phyloP scores from a whole-genome alignment of 2,329 filamentous ascomycete genomes.

The Alternaria rosae region DNA sequence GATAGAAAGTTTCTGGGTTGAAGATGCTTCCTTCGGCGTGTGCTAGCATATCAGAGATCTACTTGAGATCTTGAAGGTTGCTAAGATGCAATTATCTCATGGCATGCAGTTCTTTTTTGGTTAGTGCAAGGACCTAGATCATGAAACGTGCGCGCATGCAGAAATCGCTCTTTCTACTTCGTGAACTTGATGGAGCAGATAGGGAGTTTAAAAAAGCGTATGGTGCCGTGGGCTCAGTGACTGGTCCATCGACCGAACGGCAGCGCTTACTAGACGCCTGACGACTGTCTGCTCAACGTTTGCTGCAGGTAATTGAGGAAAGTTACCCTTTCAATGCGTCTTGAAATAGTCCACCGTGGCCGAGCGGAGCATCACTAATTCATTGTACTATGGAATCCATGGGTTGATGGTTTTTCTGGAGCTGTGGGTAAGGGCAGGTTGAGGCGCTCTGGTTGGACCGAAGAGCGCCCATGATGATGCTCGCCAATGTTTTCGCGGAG shows the following conservation, averaged over 20 bases:
- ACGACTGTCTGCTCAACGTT: neutral
- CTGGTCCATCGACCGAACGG: neutral
- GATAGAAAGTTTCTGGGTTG: neutral
- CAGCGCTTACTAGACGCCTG: constrained; percentile 8
- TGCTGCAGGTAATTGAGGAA: neutral
- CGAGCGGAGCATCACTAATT: neutral
- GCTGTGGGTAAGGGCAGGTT: neutral
- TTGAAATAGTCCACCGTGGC: neutral
- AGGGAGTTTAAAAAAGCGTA: neutral
- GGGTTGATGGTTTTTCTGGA: neutral
- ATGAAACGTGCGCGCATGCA: neutral
- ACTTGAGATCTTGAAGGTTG: neutral
- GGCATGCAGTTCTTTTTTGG: neutral
- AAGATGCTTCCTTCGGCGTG: neutral
- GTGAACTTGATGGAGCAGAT: neutral
- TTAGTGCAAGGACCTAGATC: neutral
- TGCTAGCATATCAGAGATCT: neutral
- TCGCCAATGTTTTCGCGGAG: neutral
- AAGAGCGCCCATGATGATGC: neutral
- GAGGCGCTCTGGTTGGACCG: neutral
- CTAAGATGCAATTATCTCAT: neutral
- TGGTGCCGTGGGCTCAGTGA: neutral
- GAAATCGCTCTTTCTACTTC: neutral
- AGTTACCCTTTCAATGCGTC: neutral
- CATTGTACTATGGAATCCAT: neutral